Percentiles rank a stretch among this genome's conserved stretches.
Evolutionary conservation across 2,329 filamentous ascomycete species (phyloP).

Genomic region (Graphilbum fragrans): DNA sequence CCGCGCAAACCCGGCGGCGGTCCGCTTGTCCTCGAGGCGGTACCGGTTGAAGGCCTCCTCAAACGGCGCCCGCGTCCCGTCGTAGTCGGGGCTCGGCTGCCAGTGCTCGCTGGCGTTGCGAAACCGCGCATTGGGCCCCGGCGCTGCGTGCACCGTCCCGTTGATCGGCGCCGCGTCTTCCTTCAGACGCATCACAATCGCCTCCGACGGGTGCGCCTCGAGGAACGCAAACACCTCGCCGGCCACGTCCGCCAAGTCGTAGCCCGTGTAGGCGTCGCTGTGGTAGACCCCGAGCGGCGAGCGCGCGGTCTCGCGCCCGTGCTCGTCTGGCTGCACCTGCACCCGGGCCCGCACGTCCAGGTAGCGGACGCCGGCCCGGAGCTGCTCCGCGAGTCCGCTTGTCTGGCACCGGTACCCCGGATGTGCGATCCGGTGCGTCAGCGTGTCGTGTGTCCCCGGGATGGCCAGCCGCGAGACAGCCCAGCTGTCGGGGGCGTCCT

Average conservation of each 20-base stretch:
- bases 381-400: slow-evolving; percentile 28
- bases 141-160: slow-evolving; percentile 4
- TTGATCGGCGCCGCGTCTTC: slow-evolving; percentile 28
- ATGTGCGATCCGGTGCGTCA: slow-evolving; percentile 30
- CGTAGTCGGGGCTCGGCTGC: neutral
- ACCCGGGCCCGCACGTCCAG: slow-evolving; percentile 35
- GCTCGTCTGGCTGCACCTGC: slow-evolving; percentile 3
- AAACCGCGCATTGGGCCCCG: neutral
- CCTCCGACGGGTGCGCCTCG: slow-evolving; percentile 28
- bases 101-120: neutral
- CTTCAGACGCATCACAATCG: slow-evolving; percentile 38
- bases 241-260: slow-evolving; percentile 29
- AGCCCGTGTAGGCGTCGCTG: slow-evolving; percentile 29
- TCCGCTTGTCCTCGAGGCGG: slow-evolving; percentile 20
- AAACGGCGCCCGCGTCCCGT: slow-evolving; percentile 18
- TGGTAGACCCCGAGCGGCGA: slow-evolving; percentile 35
- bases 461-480: slow-evolving; percentile 32
- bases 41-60: slow-evolving; percentile 31
- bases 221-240: slow-evolving; percentile 32
- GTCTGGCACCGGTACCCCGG: slow-evolving; percentile 33
- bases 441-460: slow-evolving; percentile 40
- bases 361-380: slow-evolving; percentile 34
- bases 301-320: slow-evolving; percentile 11
- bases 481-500: slow-evolving; percentile 24
- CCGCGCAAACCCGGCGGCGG: slow-evolving; percentile 19